Evolutionary conservation across 2,329 filamentous ascomycete species (phyloP), one percentile per base, ranked within the genome.

Genomic region (Xylaria sp.): DNA sequence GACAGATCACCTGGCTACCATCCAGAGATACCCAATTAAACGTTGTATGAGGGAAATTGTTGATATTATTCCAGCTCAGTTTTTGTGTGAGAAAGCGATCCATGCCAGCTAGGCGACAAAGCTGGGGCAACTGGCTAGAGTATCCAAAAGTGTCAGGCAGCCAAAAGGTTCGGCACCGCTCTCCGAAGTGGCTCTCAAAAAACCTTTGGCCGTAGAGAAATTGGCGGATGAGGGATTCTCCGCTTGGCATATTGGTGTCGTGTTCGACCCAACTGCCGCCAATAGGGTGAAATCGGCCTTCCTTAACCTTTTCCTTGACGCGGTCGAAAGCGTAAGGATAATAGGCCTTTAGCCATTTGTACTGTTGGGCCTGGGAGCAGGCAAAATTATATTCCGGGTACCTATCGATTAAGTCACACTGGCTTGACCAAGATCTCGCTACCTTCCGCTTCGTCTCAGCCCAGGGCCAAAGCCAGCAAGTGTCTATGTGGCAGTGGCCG

Each of bases 61-160:
- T 98, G 84, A 98, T 98, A 75, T 98, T 98, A 81, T 98, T 98
- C 95, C 95, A 99, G 81, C 94, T 98, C 62, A 99, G 83, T 80
- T 99, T 99, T 77, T 99, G 95, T 0, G 95, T 99, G 72, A 99
- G 90, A 81, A 99, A 99, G 33, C 94, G 87, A 60, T 87, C 91
- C 95, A 99, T 98, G 19, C 93, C 94, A n/a, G 95, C 91, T 27
- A 97, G 81, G 3, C 94, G 90, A 74, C 93, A 98, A 41, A 99
- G 82, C 73, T 99, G 95, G 11, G 95, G 95, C 41, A 99, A 85
- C 77, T 99, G 95, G 51, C 90, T 90, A 0, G 93, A 97, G 78
- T 99, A 99, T 13, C 95, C 95, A 78, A 99, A 99, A 0, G 95
- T 99, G 76, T 99, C 95, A 0, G 95, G 95, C 6, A 99, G 84